Conservation (phyloP, 768 basidiomycete genomes). For the Hortiboletus flavorubellus region DNA sequence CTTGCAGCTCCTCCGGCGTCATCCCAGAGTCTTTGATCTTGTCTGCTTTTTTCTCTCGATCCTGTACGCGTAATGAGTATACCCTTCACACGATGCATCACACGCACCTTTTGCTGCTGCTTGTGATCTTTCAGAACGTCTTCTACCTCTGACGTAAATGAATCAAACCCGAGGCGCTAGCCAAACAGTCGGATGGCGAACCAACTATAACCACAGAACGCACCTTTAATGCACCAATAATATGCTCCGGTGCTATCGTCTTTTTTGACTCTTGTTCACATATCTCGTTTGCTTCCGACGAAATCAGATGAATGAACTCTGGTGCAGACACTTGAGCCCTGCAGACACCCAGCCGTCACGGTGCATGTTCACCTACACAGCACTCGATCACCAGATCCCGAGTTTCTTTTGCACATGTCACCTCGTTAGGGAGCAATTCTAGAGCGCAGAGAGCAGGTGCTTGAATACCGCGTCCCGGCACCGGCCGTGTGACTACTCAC, state of each 20-base stretch:
- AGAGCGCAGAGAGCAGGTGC: constrained; percentile 5
- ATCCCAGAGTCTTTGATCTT: constrained; percentile 86
- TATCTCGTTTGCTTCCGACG: constrained; percentile 96
- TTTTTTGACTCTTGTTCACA: constrained; percentile 99
- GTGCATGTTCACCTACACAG: constrained; percentile 86
- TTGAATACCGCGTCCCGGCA: constrained; percentile 7
- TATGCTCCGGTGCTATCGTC: constrained; percentile 98
- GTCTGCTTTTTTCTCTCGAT: constrained; percentile 89
- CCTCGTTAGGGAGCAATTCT: constrained; percentile 89
- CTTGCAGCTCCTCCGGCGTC: constrained; percentile 85
- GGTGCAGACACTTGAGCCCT: constrained; percentile 16
- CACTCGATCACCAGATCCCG: constrained; percentile 97
- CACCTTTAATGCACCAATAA: constrained; percentile 87
- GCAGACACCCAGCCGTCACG: constrained; percentile 2
- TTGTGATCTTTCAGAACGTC: constrained; percentile 96
- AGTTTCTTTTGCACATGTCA: constrained; percentile 92
- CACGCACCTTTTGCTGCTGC: constrained; percentile 83
- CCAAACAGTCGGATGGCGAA: constrained; percentile 8
- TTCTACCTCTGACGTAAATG: constrained; percentile 85
- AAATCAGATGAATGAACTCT: constrained; percentile 99
- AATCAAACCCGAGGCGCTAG: constrained; percentile 89
- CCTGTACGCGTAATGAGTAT: constrained; percentile 41
- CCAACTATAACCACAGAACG: constrained; percentile 14
- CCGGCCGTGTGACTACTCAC: constrained; percentile 38
- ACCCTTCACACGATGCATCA: neutral